phyloP scores from a whole-genome alignment of 1,284 basidiomycete species.

The Apiotrichum brassicae region DNA sequence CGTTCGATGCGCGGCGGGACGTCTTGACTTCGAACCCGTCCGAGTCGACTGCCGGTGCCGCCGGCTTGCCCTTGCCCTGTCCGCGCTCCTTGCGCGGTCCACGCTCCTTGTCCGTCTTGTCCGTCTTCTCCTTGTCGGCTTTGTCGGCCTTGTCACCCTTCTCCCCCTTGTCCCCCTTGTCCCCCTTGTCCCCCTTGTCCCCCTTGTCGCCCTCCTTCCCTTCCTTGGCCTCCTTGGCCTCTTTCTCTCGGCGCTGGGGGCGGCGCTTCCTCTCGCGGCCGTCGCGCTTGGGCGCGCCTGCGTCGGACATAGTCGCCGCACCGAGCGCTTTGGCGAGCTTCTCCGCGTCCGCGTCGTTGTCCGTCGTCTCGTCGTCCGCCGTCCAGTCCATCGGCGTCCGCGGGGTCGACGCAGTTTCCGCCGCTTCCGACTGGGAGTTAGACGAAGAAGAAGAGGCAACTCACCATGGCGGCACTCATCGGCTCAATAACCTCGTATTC shows the following conservation, averaged over 20 bases:
- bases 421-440: background rate
- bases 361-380: slow-evolving; percentile 21
- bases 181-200: too few species aligned
- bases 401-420: background rate
- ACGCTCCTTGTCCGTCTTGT: background rate
- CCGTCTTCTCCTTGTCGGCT: slow-evolving; percentile 4
- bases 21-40: slow-evolving; percentile 40
- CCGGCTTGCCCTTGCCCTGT: slow-evolving; percentile 6
- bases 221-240: slow-evolving; percentile 1
- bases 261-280: slow-evolving; percentile 2
- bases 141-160: background rate
- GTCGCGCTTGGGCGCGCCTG: background rate
- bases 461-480: background rate
- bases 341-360: slow-evolving; percentile 8
- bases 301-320: background rate
- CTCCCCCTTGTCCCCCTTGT: background rate
- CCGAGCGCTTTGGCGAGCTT: background rate
- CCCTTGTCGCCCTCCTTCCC: too few species aligned
- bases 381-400: slow-evolving; percentile 25
- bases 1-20: slow-evolving; percentile 11
- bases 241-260: slow-evolving; percentile 4
- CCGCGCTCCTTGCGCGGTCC: background rate
- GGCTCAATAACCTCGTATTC: slow-evolving; percentile 26
- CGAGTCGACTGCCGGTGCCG: slow-evolving; percentile 20
- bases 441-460: background rate